Base-by-base conservation (phyloP, 2,329 filamentous ascomycete genomes). In the Cercospora sojina region DNA sequence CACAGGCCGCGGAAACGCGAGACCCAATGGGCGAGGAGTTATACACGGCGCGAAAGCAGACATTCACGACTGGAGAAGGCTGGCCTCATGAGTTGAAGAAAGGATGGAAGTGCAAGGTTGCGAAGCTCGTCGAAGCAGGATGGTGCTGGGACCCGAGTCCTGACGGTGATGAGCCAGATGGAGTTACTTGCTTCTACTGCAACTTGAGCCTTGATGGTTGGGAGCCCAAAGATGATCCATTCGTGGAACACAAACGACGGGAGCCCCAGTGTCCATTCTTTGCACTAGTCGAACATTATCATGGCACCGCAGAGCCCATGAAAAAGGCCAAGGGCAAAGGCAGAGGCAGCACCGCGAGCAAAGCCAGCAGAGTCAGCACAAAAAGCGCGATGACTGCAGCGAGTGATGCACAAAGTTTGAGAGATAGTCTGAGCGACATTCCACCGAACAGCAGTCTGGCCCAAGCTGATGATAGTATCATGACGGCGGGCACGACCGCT, bases 31-130 rank as follows among this genome's bases (percentile, higher is more conserved):
- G 88, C 61, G 82, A 88, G 6, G 82, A 84, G 63, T 90, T 98
- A 84, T 81, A 89, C 43, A 87, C 90, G 57, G 94, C 94, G 29
- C 87, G 95, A 72, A 88, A 87, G 75, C 88, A 88, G 23, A 99
- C 95, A 0, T 99, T 98, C 79, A 87, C 84, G n/a, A 58, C 69
- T 1, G 75, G 74, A 41, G 86, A 86, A 13, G 84, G 85, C 71
- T 99, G 95, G 95, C 93, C 93, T 0, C 91, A 99, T 73, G 93
- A 99, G 70, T 83, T 83, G 2, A 96, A 95, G 80, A 89, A 89
- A 75, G 92, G 90, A 5, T 97, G 93, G 93, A 88, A 91, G 70
- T 96, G 92, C 81, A 96, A 95, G 78, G 89, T 87, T 0, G 91
- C 95, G 72, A 93, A 96, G 88, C 89, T 98, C 82, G 92, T 92